Evolutionary conservation across 176 grass and related monocot species (phyloP).

Genomic region (Eleusine indica): DNA sequence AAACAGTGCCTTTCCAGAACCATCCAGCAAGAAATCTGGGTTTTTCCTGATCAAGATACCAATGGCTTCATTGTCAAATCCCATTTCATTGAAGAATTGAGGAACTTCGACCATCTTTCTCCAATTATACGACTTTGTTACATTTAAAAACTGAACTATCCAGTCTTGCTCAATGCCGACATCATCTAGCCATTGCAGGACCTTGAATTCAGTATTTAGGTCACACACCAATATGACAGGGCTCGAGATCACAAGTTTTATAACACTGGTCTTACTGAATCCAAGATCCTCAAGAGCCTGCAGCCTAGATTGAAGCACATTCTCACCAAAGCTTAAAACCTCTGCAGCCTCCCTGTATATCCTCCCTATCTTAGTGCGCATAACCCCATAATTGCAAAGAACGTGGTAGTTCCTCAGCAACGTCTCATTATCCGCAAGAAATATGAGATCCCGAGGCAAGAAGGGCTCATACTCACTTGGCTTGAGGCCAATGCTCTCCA

Average conservation of each 20-base stretch:
- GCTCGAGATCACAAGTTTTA: conserved; percentile 53
- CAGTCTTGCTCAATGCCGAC: conserved; percentile 54
- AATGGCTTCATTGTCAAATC: conserved; percentile 51
- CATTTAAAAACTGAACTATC: conserved; percentile 47
- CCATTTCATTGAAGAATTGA: conserved; percentile 52
- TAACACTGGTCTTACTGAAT: conserved; percentile 62
- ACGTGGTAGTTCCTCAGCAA: conserved; percentile 48
- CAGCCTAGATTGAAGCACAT: conserved; percentile 54
- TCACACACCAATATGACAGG: conserved; percentile 46
- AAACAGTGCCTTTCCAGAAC: conserved; percentile 60
- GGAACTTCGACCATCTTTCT: conserved; percentile 51
- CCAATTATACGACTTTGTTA: conserved; percentile 57
- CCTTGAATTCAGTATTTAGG: conserved; percentile 44
- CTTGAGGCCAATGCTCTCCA: conserved; percentile 67
- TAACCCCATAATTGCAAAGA: conserved; percentile 65
- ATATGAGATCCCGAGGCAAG: conserved; percentile 65
- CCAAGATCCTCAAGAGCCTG: conserved; percentile 56
- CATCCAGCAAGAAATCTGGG: conserved; percentile 65
- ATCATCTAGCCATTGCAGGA: conserved; percentile 54
- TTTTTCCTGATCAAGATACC: conserved; percentile 54
- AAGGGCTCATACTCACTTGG: conserved; percentile 37
- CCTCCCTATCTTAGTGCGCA: conserved; percentile 55
- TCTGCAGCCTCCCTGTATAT: conserved; percentile 50
- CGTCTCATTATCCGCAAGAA: conserved; percentile 51
- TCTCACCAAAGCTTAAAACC: conserved; percentile 45